Percentiles rank a stretch among this genome's conserved stretches.
These are phyloP conservation scores for Rhododendron simsii DNA, from an alignment of 148 eudicot species.

Conservation along the genomic window DNA sequence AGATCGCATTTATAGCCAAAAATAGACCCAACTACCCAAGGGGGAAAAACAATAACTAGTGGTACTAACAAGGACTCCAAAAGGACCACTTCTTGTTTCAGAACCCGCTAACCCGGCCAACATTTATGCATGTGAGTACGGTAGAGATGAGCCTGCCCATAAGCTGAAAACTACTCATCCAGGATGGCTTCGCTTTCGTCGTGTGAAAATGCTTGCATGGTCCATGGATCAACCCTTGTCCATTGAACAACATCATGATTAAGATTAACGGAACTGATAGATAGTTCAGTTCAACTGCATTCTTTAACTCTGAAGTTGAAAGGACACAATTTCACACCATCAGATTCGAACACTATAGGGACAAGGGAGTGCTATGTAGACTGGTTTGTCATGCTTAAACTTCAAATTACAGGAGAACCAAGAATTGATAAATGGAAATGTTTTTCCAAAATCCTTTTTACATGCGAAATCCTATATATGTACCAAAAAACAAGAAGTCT, in stretches of 20 bases:
- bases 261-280: background rate
- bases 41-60: background rate
- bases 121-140: background rate
- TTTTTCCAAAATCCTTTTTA: background rate
- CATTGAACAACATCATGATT: background rate
- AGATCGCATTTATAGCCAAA: background rate
- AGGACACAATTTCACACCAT: background rate
- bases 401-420: background rate
- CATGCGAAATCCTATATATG: too few relatives aligned
- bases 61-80: background rate
- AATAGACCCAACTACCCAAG: background rate
- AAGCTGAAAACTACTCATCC: background rate
- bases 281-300: background rate
- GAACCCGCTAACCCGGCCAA: background rate
- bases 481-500: too few relatives aligned
- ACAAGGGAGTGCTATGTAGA: too few relatives aligned
- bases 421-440: too few relatives aligned
- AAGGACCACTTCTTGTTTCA: background rate
- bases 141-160: background rate
- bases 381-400: background rate
- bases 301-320: background rate
- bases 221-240: background rate
- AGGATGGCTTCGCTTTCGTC: background rate
- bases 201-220: background rate
- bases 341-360: too few relatives aligned